These are phyloP conservation scores for Paramecium caudatum DNA, from an alignment of 73 alveolate species.

Conservation along the genomic window DNA sequence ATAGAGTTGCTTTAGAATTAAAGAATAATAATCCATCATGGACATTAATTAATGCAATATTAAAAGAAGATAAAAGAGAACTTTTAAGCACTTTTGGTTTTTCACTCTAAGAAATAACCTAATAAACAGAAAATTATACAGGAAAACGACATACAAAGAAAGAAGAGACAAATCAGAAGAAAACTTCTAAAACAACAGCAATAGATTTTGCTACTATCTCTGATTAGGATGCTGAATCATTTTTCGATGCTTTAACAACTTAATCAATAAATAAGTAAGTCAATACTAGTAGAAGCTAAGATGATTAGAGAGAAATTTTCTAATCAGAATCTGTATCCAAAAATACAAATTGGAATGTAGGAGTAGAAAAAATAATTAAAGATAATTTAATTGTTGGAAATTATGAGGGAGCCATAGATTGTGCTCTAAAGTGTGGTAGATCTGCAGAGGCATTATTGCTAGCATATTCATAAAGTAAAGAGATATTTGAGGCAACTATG, in stretches of 20 bases:
- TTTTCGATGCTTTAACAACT: conserved; percentile 83
- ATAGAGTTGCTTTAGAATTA: not conserved
- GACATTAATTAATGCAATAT: conserved; percentile 76
- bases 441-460: conserved; percentile 94
- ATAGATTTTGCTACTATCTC: conserved; percentile 79
- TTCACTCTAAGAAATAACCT: conserved; percentile 76
- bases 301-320: conserved; percentile 67
- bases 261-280: conserved; percentile 75
- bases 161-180: conserved; percentile 69
- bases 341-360: conserved; percentile 98
- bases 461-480: conserved; percentile 90
- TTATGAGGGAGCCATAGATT: conserved; percentile 97
- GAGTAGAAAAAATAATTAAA: conserved; percentile 94
- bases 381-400: conserved; percentile 94
- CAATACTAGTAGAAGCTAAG: conserved; percentile 46
- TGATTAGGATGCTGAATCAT: conserved; percentile 84
- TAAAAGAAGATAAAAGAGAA: conserved; percentile 77
- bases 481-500: conserved; percentile 90
- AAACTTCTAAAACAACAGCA: conserved; percentile 40
- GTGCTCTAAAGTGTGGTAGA: conserved; percentile 95
- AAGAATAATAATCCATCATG: not conserved
- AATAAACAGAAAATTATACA: conserved; percentile 85
- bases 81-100: conserved; percentile 81
- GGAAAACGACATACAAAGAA: conserved; percentile 84
- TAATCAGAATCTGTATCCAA: conserved; percentile 87